Percentiles rank a stretch among this genome's conserved stretches.
These are phyloP conservation scores for Stellera chamaejasme DNA, from an alignment of 345 rosid genomes.

Conservation along the genomic window DNA sequence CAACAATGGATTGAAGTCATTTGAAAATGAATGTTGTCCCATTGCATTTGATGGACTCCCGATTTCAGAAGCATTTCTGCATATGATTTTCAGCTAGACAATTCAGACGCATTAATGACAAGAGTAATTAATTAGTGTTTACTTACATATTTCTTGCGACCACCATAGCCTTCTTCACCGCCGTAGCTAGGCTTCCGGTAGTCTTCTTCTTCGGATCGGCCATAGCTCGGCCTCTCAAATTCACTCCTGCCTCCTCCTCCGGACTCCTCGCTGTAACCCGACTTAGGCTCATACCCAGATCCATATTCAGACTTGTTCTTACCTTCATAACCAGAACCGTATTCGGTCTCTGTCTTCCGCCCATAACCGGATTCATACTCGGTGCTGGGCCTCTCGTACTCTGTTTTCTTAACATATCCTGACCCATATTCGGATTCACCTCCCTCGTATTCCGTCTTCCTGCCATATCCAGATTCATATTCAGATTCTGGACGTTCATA, in stretches of 20 bases:
- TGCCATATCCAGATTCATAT: constrained; percentile 33
- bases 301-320: constrained; percentile 21
- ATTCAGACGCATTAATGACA: background rate
- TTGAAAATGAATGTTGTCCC: too few relatives aligned
- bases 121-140: background rate
- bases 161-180: constrained; percentile 62
- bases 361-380: constrained; percentile 20
- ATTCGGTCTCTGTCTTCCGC: constrained; percentile 16
- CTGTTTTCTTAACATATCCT: constrained; percentile 24
- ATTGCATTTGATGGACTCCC: too few relatives aligned
- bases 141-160: constrained; percentile 88
- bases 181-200: constrained; percentile 33
- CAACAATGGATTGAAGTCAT: too few relatives aligned
- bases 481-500: constrained; percentile 4
- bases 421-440: constrained; percentile 29
- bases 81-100: background rate
- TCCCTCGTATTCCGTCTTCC: constrained; percentile 23
- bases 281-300: constrained; percentile 23
- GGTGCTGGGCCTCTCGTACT: constrained; percentile 3
- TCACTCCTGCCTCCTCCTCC: constrained; percentile 14
- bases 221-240: constrained; percentile 26
- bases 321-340: constrained; percentile 14
- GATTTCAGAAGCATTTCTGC: too few relatives aligned
- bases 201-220: constrained; percentile 35
- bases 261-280: constrained; percentile 22